These are phyloP conservation scores for Penstemon davidsonii DNA, from an alignment of 257 asterid genomes.

Conservation along the genomic window DNA sequence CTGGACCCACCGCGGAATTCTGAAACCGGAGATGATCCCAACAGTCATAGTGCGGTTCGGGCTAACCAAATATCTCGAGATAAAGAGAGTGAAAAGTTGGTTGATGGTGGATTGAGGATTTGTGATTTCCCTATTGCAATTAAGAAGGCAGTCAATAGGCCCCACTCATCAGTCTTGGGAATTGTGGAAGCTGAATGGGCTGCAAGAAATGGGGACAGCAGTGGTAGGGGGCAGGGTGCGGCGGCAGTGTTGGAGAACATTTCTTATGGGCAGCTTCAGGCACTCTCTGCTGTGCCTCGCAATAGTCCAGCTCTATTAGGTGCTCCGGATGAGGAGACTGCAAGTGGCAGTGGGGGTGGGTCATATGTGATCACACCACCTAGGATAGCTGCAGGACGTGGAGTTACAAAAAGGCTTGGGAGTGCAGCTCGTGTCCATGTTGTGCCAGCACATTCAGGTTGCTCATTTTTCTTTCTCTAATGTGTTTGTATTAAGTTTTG, in stretches of 20 bases:
- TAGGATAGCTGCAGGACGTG: conserved; percentile 67
- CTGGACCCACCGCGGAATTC: conserved; percentile 55
- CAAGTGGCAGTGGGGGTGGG: conserved; percentile 55
- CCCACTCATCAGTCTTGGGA: conserved; percentile 72
- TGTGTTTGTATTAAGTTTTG: neutral
- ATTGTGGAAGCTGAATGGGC: conserved; percentile 72
- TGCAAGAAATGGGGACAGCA: conserved; percentile 52
- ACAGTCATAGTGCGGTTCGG: conserved; percentile 39
- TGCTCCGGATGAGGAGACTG: conserved; percentile 44
- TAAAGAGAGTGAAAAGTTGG: conserved; percentile 63
- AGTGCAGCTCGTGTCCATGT: conserved; percentile 79
- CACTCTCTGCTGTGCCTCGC: conserved; percentile 70
- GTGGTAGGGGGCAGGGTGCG: conserved; percentile 51
- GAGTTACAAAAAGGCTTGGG: conserved; percentile 71
- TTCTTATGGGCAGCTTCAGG: conserved; percentile 91
- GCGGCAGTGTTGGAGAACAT: conserved; percentile 68
- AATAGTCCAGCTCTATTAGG: conserved; percentile 51
- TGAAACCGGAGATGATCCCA: conserved; percentile 53
- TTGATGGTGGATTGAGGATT: conserved; percentile 51
- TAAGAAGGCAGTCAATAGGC: conserved; percentile 63
- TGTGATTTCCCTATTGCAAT: conserved; percentile 71
- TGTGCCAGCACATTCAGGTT: conserved; percentile 92
- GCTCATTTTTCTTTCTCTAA: conserved; percentile 11
- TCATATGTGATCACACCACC: conserved; percentile 83
- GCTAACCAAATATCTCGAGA: conserved; percentile 33